phyloP scores from a whole-genome alignment of 352 stramenopile genomes.

The Albugo laibachii region DNA sequence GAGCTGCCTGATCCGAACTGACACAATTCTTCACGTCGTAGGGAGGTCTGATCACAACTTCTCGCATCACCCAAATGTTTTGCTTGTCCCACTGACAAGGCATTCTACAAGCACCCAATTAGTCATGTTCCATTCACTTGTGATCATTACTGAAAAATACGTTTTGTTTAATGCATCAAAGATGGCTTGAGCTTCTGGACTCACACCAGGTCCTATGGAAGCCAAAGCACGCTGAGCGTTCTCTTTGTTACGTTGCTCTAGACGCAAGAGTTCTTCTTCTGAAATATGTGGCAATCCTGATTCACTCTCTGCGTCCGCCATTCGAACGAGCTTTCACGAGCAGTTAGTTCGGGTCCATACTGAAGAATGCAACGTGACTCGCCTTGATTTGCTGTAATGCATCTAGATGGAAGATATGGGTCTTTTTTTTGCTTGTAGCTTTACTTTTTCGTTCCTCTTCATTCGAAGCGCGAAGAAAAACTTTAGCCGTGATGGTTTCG shows the following conservation, averaged over 20 bases:
- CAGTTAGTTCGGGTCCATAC: neutral
- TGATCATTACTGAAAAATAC: conserved; percentile 12
- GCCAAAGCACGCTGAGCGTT: conserved; percentile 45
- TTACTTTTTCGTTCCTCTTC: conserved; percentile 33
- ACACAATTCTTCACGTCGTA: conserved; percentile 67
- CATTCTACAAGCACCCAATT: conserved; percentile 21
- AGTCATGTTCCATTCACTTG: neutral
- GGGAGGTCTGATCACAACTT: conserved; percentile 67
- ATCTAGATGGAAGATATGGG: conserved; percentile 52
- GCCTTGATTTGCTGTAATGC: conserved; percentile 45
- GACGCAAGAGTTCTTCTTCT: conserved; percentile 44
- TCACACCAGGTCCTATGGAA: conserved; percentile 63
- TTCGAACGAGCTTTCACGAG: conserved; percentile 19
- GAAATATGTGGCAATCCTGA: conserved; percentile 27
- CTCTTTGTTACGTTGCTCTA: conserved; percentile 59
- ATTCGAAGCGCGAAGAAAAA: neutral
- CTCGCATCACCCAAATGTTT: conserved; percentile 72
- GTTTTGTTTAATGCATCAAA: conserved; percentile 82
- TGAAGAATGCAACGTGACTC: neutral
- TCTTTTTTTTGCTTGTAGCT: conserved; percentile 28
- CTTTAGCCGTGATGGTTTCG: no score
- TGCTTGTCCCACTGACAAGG: conserved; percentile 62
- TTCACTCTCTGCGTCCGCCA: conserved; percentile 16
- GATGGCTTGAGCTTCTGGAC: conserved; percentile 43
- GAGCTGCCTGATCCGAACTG: conserved; percentile 44